A percentile compares a stretch with the other conserved stretches of the same genome.
phyloP scores from a whole-genome alignment of 2,329 filamentous ascomycete genomes.

The Westerdykella ornata region DNA sequence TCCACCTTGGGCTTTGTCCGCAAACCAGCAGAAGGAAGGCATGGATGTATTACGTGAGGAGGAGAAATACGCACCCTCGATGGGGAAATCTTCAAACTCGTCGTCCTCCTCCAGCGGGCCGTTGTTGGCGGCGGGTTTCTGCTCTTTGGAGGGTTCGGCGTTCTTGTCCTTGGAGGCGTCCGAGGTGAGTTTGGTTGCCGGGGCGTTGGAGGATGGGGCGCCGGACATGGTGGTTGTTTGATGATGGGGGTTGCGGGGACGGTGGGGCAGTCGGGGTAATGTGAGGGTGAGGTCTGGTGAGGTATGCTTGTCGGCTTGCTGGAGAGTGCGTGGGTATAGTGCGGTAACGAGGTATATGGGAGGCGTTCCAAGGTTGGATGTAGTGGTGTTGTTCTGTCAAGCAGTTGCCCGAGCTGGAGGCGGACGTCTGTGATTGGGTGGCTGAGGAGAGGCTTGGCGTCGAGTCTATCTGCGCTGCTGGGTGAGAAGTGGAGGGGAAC shows the following conservation, averaged over 20 bases:
- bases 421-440: too few relatives aligned
- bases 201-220: neutral
- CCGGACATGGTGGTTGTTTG: neutral
- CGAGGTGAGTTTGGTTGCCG: neutral
- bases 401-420: too few relatives aligned
- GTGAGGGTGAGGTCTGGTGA: neutral
- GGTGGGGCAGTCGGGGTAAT: neutral
- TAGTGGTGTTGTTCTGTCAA: too few relatives aligned
- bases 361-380: too few relatives aligned
- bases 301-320: too few relatives aligned
- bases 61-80: conserved; percentile 62
- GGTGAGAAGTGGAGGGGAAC: too few relatives aligned
- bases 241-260: neutral
- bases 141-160: conserved; percentile 39
- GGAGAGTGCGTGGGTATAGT: too few relatives aligned
- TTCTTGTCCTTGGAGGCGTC: neutral
- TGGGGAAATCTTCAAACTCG: conserved; percentile 97
- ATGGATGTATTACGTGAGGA: neutral
- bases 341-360: too few relatives aligned
- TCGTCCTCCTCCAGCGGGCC: conserved; percentile 79
- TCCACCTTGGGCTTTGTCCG: neutral
- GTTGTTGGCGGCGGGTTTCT: conserved; percentile 36
- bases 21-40: neutral
- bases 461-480: too few relatives aligned
- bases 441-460: too few relatives aligned